A percentile compares a stretch with the other conserved stretches of the same genome.
These are phyloP conservation scores for Jamesozyma rosinii DNA, from an alignment of 805 yeast genomes.

Conservation along the genomic window DNA sequence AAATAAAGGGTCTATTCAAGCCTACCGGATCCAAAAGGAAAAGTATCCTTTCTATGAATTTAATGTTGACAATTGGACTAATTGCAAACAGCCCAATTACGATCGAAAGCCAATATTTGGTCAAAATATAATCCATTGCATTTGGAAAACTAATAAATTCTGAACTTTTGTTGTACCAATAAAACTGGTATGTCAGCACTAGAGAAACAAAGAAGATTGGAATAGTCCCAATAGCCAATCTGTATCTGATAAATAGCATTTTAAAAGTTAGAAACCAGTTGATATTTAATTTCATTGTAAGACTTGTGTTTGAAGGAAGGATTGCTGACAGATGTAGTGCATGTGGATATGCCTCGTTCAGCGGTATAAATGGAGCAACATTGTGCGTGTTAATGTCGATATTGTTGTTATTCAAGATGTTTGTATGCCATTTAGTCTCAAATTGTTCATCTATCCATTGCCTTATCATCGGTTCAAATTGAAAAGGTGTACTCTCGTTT, in stretches of 20 bases:
- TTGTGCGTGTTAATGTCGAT: conserved; percentile 44
- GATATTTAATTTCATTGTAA: conserved; percentile 3
- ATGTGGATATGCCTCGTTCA: conserved; percentile 14
- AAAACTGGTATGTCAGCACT: conserved; percentile 48
- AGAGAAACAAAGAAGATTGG: conserved; percentile 53
- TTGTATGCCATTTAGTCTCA: conserved; percentile 75
- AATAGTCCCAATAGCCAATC: conserved; percentile 63
- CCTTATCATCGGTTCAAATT: conserved; percentile 54
- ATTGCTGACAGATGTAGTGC: conserved; percentile 17
- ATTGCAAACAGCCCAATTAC: conserved; percentile 27
- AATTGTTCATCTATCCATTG: conserved; percentile 56
- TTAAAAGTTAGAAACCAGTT: conserved; percentile 42
- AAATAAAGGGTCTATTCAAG: conserved; percentile 37
- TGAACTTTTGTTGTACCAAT: conserved; percentile 32
- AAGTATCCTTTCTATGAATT: conserved; percentile 33
- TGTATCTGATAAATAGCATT: conserved; percentile 62
- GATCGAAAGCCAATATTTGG: conserved; percentile 23
- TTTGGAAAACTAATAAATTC: conserved; percentile 38
- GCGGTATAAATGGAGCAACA: conserved; percentile 60
- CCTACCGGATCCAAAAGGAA: conserved; percentile 46
- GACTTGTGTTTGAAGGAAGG: conserved; percentile 20
- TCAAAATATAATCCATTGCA: conserved; percentile 35
- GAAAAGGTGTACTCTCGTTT: not conserved
- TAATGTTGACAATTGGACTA: conserved; percentile 31
- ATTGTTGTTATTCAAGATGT: conserved; percentile 36